These are phyloP conservation scores for Gamarada debralockiae DNA, from an alignment of 495 filamentous ascomycete genomes.

Conservation along the genomic window DNA sequence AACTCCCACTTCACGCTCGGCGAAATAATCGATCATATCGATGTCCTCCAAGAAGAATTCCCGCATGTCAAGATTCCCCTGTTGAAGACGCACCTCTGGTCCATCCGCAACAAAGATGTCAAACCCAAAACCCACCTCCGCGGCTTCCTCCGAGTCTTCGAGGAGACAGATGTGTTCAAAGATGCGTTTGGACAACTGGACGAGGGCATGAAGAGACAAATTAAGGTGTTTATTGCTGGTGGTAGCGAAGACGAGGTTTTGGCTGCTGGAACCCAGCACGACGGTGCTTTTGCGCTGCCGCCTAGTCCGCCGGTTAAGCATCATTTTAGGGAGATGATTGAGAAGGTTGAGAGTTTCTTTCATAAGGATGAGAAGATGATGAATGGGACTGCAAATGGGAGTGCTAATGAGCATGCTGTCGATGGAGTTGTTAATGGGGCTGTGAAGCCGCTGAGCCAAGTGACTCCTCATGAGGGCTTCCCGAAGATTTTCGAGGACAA, in stretches of 20 bases:
- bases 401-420: background rate
- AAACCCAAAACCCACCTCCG: slow-evolving; percentile 7
- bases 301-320: slow-evolving; percentile 10
- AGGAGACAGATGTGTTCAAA: slow-evolving; percentile 3
- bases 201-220: slow-evolving; percentile 4
- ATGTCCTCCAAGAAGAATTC: slow-evolving; percentile 8
- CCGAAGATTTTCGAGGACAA: slow-evolving; percentile 13
- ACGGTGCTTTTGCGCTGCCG: background rate
- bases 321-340: slow-evolving; percentile 6
- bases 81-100: slow-evolving; percentile 11
- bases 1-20: slow-evolving; percentile 11
- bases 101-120: slow-evolving; percentile 8
- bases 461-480: background rate
- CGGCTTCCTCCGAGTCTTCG: slow-evolving; percentile 12
- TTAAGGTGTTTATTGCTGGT: slow-evolving; percentile 4
- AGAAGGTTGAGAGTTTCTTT: background rate
- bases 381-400: background rate
- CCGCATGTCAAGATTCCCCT: slow-evolving; percentile 5
- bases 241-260: background rate
- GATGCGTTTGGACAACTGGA: slow-evolving; percentile 12
- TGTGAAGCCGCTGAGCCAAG: background rate
- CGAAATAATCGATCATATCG: slow-evolving; percentile 17
- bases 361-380: background rate
- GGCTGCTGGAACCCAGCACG: background rate
- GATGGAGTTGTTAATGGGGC: background rate